phyloP scores from a whole-genome alignment of 2,329 filamentous ascomycete species.

The Diaporthe nobilis region DNA sequence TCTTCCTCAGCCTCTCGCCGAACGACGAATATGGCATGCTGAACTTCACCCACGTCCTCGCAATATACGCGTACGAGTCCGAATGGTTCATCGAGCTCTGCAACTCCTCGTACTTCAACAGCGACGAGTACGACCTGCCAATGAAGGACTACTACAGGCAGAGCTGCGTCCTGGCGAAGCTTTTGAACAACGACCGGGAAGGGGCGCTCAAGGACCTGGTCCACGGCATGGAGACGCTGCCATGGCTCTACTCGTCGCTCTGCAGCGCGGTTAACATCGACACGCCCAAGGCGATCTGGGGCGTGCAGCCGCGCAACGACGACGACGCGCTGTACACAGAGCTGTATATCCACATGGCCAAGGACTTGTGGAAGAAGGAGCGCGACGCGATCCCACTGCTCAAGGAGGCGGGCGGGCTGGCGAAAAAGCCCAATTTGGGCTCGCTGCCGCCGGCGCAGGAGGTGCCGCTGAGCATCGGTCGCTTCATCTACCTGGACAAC shows the following conservation, averaged over 20 bases:
- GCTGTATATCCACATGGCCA: slow-evolving; percentile 82
- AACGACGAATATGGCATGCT: slow-evolving; percentile 87
- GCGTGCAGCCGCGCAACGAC: slow-evolving; percentile 75
- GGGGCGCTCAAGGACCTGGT: slow-evolving; percentile 76
- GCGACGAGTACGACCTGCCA: slow-evolving; percentile 47
- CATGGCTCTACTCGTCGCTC: slow-evolving; percentile 87
- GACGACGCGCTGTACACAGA: slow-evolving; percentile 79
- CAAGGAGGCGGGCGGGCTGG: slow-evolving; percentile 75
- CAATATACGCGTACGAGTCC: slow-evolving; percentile 84
- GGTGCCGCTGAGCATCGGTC: slow-evolving; percentile 69
- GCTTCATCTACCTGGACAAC: slow-evolving; percentile 85
- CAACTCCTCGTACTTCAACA: slow-evolving; percentile 61
- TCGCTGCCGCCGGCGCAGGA: slow-evolving; percentile 54
- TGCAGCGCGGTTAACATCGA: slow-evolving; percentile 86
- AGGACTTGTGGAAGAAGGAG: slow-evolving; percentile 88
- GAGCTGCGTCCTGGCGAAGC: slow-evolving; percentile 81
- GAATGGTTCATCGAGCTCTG: slow-evolving; percentile 81
- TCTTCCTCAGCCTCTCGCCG: slow-evolving; percentile 82
- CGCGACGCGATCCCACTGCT: slow-evolving; percentile 76
- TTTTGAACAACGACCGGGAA: slow-evolving; percentile 76
- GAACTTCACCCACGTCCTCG: slow-evolving; percentile 86
- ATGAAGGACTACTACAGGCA: slow-evolving; percentile 77
- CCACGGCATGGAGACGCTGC: slow-evolving; percentile 78
- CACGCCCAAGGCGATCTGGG: slow-evolving; percentile 87
- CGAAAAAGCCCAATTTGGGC: slow-evolving; percentile 58